Evolutionary conservation across 495 filamentous ascomycete genomes (phyloP), one percentile per base, ranked within the genome.

Genomic region (Elasticomyces elasticus): DNA sequence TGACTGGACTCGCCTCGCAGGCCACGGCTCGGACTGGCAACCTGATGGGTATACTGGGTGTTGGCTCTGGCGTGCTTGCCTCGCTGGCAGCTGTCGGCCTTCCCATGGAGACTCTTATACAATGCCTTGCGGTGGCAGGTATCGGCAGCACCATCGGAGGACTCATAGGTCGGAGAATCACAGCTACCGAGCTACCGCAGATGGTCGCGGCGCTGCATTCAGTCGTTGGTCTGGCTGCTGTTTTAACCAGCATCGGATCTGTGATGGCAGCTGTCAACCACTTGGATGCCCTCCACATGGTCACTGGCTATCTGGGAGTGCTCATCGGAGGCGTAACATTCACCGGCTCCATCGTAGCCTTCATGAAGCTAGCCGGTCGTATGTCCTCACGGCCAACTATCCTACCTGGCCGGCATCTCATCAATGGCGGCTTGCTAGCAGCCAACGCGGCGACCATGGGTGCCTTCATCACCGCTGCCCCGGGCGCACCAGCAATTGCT

Each of bases 161-260:
- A 28, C 55, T 86, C 56, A 86, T 91, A 58, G 86, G 86, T n/a
- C 83, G 85, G 54, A 78, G 85, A 48, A 89, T 89, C 52, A 89
- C 85, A 5, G 82, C 85, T 7, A 89, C 85, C 13, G 83, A 85
- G 52, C 76, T 91, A 30, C 86, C 86, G 2, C 86, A 89, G 63
- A 91, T 85, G 0, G 84, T 89, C 2, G 86, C 86, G 15, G 85
- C 85, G 0, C 66, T 91, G 38, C 86, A 89, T 64, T 89, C 85
- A 0, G 86, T 91, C 9, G 86, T 91, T 27, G 86, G 86, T 62
- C 71, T 91, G 9, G 85, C 84, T 12, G 86, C 86, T 3, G 86
- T 91, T 11, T 64, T 91, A 57, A 91, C 86, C 25, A 87, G 84
- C 64, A 83, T 88, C 52, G 86, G 85, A 33, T 88, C 84, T 56